Evolutionary conservation across 2,329 filamentous ascomycete species (phyloP).

Genomic region (Aspergillus aculeatinus): DNA sequence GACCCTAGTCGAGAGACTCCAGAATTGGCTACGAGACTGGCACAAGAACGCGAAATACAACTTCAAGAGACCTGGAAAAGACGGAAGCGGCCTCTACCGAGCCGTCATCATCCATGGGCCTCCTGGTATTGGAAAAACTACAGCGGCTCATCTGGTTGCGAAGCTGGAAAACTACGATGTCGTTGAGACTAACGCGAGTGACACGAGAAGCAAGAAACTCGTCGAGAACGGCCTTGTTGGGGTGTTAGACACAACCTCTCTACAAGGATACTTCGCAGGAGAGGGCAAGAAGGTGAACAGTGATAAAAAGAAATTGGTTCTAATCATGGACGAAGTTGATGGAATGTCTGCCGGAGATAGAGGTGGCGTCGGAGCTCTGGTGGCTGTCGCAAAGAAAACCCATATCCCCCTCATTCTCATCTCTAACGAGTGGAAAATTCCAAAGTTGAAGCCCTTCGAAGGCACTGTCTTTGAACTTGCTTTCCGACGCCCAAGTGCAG

Average conservation of each 20-base stretch:
- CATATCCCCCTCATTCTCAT: constrained; percentile 94
- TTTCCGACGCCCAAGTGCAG: constrained; percentile 85
- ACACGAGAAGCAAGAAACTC: constrained; percentile 92
- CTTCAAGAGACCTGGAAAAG: constrained; percentile 79
- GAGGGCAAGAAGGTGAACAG: constrained; percentile 77
- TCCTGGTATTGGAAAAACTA: constrained; percentile 96
- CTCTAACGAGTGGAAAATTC: constrained; percentile 88
- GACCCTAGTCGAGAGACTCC: constrained; percentile 80
- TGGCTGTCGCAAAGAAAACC: constrained; percentile 92
- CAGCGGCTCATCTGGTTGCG: constrained; percentile 89
- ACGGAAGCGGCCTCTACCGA: constrained; percentile 78
- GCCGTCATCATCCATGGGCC: constrained; percentile 95
- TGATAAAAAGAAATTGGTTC: constrained; percentile 85
- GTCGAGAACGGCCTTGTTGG: constrained; percentile 86
- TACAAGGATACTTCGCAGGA: constrained; percentile 85
- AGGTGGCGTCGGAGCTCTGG: constrained; percentile 89
- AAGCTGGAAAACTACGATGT: constrained; percentile 92
- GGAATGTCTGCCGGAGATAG: constrained; percentile 98
- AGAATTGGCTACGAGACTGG: constrained; percentile 83
- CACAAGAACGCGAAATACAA: constrained; percentile 72
- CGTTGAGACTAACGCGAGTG: constrained; percentile 92
- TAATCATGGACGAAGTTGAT: constrained; percentile 99
- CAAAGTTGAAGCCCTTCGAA: constrained; percentile 99
- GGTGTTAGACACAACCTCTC: constrained; percentile 87
- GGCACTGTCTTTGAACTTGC: constrained; percentile 72